A percentile compares a stretch with the other conserved stretches of the same genome.
Conservation (phyloP, 441 rosid genomes). For the Croton laevigatus region DNA sequence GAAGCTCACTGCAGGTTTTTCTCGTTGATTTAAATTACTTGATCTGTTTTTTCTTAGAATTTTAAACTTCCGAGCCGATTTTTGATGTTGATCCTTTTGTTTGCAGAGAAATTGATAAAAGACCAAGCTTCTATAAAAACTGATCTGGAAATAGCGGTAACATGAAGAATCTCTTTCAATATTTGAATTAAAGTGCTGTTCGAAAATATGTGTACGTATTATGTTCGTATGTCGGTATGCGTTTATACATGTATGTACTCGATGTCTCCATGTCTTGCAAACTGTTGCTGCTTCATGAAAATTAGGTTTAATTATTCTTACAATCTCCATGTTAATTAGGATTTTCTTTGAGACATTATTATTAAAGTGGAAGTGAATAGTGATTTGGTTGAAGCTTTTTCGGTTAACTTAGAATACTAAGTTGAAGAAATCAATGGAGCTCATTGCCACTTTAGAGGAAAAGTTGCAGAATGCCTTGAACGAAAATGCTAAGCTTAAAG, state of each 20-base stretch:
- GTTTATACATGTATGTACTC: no score
- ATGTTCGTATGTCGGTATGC: not conserved
- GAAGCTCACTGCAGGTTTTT: constrained; percentile 82
- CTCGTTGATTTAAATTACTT: not conserved
- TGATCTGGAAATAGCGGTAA: constrained; percentile 87
- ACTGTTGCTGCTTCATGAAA: not conserved
- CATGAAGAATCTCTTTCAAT: constrained; percentile 3
- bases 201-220: not conserved
- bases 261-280: not conserved
- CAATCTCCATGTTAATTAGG: constrained; percentile 11
- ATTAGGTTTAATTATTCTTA: not conserved
- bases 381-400: constrained; percentile 15
- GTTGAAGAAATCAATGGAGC: constrained; percentile 69
- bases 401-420: constrained; percentile 55
- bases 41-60: not conserved
- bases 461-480: constrained; percentile 84
- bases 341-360: not conserved
- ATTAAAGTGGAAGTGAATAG: constrained; percentile 14
- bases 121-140: constrained; percentile 85
- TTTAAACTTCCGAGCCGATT: constrained; percentile 22
- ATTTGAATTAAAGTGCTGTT: not conserved
- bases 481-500: constrained; percentile 87
- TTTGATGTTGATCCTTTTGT: constrained; percentile 24
- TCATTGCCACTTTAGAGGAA: constrained; percentile 62
- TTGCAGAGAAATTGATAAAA: constrained; percentile 77